A percentile compares a stretch with the other conserved stretches of the same genome.
These are phyloP conservation scores for Pichia sp. DNA, from an alignment of 1,139 yeast genomes.

Conservation along the genomic window DNA sequence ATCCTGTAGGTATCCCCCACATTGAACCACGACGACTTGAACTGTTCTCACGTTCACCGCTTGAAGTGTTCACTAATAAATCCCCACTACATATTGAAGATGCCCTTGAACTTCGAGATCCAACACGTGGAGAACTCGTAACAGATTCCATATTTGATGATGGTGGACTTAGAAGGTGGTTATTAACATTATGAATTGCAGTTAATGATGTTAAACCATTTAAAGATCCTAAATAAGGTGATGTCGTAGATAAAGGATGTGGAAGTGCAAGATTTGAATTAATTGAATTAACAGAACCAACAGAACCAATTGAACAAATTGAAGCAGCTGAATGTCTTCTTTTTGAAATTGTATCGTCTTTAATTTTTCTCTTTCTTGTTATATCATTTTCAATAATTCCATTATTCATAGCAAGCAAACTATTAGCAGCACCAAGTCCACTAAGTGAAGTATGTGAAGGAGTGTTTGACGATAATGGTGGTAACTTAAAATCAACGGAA, in stretches of 20 bases:
- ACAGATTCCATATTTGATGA: slow-evolving; percentile 8
- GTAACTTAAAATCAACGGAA: slow-evolving; percentile 20
- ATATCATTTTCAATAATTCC: too few relatives aligned
- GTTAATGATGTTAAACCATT: slow-evolving; percentile 9
- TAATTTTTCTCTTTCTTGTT: slow-evolving; percentile 26
- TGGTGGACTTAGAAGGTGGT: slow-evolving; percentile 9
- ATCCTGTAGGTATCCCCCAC: slow-evolving; percentile 8
- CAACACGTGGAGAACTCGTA: slow-evolving; percentile 10
- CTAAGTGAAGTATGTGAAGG: background rate
- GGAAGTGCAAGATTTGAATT: slow-evolving; percentile 6
- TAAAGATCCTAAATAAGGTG: slow-evolving; percentile 13
- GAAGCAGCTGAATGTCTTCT: slow-evolving; percentile 32
- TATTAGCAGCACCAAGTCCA: slow-evolving; percentile 6
- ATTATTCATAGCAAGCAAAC: slow-evolving; percentile 1
- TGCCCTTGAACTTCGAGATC: slow-evolving; percentile 14
- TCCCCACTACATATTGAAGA: slow-evolving; percentile 14
- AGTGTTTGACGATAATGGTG: slow-evolving; percentile 7
- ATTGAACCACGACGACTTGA: slow-evolving; percentile 14
- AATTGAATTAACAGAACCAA: slow-evolving; percentile 2
- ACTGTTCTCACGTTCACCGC: slow-evolving; percentile 5
- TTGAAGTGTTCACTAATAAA: slow-evolving; percentile 1
- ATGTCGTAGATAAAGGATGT: slow-evolving; percentile 13
- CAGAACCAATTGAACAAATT: slow-evolving; percentile 17
- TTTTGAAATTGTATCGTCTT: slow-evolving; percentile 25
- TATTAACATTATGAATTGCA: background rate